Evolutionary conservation across 2,329 filamentous ascomycete species (phyloP), one percentile per base, ranked within the genome.

Genomic region (Cercospora canescens): DNA sequence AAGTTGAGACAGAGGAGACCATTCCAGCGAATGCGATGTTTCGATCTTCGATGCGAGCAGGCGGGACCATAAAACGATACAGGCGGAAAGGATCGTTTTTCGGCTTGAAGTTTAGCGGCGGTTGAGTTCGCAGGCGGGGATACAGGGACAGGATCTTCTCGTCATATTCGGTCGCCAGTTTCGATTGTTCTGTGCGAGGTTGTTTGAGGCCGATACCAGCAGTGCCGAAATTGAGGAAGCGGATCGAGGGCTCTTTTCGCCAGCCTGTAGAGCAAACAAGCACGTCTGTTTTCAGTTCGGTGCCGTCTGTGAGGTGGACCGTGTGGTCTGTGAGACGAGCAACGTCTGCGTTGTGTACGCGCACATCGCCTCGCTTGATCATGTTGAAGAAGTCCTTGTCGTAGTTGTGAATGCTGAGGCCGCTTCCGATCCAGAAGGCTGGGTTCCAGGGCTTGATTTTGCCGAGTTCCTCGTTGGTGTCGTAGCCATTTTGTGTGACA

Each of bases 191-290:
- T 6, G 67, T 48, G 1, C 64, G 66, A 5, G 60, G 61, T n/a
- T 0, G 82, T 80, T 64, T 63, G 18, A 72, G 68, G n/a, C 67
- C 65, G 54, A 73, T 71, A 37, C 70, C 68, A 7, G 70, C 69
- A 45, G 69, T 69, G 63, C 70, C 81, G 12, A 87, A 77, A 6
- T 86, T 83, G 72, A 88, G 86, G 71, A 89, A 71, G 61, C 83
- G 68, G 59, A 89, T 75, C 0, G 81, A 80, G 1, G 85, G 82
- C 16, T 80, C 79, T 5, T 80, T 78, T 58, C 82, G 80, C 86
- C 87, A 89, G 37, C 87, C 87, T 0, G 86, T 89, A 12, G 83
- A 81, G 68, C 82, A 85, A 64, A 88, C 79, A 0, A 90, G 71
- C 0, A 81, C 84, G 58, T 88, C 83, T 0, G 82, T 80, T 2